These are phyloP conservation scores for Blastocystis sp. DNA, from an alignment of 352 stramenopile genomes.

Conservation along the genomic window DNA sequence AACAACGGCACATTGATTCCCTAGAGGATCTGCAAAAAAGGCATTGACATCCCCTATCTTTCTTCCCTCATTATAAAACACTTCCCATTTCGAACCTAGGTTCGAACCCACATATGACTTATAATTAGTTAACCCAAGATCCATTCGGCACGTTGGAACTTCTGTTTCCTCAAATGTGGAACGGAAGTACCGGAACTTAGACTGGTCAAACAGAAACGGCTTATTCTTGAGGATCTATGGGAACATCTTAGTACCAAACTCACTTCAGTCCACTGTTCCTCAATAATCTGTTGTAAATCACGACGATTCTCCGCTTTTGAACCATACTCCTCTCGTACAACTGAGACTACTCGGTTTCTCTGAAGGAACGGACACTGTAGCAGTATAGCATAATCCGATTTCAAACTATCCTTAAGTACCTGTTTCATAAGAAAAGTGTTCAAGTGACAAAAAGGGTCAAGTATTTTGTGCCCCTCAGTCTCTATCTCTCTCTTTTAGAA, in stretches of 20 bases:
- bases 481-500: background rate
- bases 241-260: background rate
- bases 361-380: background rate
- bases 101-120: constrained; percentile 65
- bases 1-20: constrained; percentile 19
- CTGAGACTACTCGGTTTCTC: background rate
- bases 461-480: background rate
- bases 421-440: background rate
- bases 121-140: constrained; percentile 28
- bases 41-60: constrained; percentile 28
- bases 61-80: constrained; percentile 3
- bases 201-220: constrained; percentile 61
- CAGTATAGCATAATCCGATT: constrained; percentile 22
- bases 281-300: background rate
- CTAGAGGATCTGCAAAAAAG: constrained; percentile 36
- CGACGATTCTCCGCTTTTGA: background rate
- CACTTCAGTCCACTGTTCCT: constrained; percentile 13
- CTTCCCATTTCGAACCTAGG: constrained; percentile 9
- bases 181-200: constrained; percentile 36
- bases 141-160: background rate
- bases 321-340: background rate
- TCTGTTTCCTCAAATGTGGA: background rate
- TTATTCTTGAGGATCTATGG: constrained; percentile 43
- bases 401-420: background rate
- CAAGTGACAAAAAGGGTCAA: background rate